phyloP scores from a whole-genome alignment of 495 filamentous ascomycete species.

The Aspergillus taichungensis region DNA sequence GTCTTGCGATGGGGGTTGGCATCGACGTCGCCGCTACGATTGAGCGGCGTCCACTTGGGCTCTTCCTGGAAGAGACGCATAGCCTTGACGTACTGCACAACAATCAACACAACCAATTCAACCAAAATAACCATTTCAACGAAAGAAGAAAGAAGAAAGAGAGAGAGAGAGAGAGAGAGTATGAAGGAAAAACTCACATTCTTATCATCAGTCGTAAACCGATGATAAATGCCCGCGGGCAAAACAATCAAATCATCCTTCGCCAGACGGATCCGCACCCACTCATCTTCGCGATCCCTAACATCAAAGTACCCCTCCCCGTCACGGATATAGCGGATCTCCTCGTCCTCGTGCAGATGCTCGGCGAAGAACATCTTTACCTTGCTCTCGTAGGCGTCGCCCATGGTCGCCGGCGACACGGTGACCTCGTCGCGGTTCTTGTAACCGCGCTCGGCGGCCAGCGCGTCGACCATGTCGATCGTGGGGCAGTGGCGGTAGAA shows the following conservation, averaged over 20 bases:
- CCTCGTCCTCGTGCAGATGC: conserved; percentile 97
- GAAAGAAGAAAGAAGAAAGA: not conserved
- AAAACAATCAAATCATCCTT: conserved; percentile 74
- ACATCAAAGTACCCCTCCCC: conserved; percentile 94
- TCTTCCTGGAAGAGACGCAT: conserved; percentile 98
- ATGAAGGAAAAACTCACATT: conserved; percentile 56
- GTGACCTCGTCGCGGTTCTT: conserved; percentile 90
- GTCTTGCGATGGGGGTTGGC: conserved; percentile 66
- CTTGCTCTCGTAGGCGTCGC: conserved; percentile 70
- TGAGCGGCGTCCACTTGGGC: conserved; percentile 96
- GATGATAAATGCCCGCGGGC: conserved; percentile 94
- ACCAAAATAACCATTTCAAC: not conserved
- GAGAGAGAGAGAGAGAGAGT: not conserved
- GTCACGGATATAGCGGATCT: conserved; percentile 93
- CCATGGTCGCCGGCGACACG: conserved; percentile 84
- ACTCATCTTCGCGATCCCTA: conserved; percentile 58
- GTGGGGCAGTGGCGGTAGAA: conserved; percentile 61
- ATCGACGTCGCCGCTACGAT: conserved; percentile 71
- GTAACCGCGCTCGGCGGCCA: conserved; percentile 72
- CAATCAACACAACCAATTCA: not conserved
- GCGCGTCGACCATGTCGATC: conserved; percentile 54
- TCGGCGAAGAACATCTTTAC: conserved; percentile 90
- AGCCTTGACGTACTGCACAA: conserved; percentile 76
- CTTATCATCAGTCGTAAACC: conserved; percentile 85
- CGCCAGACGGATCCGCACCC: conserved; percentile 75